A percentile compares a stretch with the other conserved stretches of the same genome.
These are phyloP conservation scores for Rhizophagus clarus DNA, from an alignment of 192 early-diverging fungal species.

Conservation along the genomic window DNA sequence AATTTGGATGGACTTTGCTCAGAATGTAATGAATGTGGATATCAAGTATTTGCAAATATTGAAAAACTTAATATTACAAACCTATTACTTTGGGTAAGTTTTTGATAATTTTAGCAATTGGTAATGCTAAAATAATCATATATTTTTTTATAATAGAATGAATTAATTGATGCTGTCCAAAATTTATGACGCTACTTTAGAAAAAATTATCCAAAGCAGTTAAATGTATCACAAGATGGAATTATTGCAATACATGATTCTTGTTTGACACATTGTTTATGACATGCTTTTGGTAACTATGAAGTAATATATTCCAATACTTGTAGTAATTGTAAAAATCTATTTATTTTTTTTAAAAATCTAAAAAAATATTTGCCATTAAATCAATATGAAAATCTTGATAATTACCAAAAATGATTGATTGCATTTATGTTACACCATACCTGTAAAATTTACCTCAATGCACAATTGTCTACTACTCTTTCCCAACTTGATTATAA, in stretches of 20 bases:
- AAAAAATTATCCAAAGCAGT: too few species aligned
- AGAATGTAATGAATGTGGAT: neutral
- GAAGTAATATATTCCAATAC: too few species aligned
- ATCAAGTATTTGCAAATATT: conserved; percentile 1
- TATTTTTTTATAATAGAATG: too few species aligned
- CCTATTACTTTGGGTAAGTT: neutral
- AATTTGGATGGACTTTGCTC: neutral
- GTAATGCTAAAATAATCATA: too few species aligned
- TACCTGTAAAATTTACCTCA: neutral
- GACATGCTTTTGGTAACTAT: too few species aligned
- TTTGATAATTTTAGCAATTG: too few species aligned
- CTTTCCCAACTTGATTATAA: neutral
- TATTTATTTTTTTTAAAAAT: neutral
- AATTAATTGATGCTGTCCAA: too few species aligned
- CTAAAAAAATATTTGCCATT: neutral
- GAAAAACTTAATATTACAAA: neutral
- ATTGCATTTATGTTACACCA: neutral
- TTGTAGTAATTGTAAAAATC: neutral
- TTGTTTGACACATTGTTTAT: too few species aligned
- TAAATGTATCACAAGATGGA: too few species aligned
- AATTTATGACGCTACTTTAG: too few species aligned
- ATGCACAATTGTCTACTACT: neutral
- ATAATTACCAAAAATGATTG: neutral
- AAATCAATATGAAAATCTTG: neutral
- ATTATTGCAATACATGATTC: too few species aligned